phyloP scores from a whole-genome alignment of 768 basidiomycete genomes.

The Dictyophora rubrovolvata region DNA sequence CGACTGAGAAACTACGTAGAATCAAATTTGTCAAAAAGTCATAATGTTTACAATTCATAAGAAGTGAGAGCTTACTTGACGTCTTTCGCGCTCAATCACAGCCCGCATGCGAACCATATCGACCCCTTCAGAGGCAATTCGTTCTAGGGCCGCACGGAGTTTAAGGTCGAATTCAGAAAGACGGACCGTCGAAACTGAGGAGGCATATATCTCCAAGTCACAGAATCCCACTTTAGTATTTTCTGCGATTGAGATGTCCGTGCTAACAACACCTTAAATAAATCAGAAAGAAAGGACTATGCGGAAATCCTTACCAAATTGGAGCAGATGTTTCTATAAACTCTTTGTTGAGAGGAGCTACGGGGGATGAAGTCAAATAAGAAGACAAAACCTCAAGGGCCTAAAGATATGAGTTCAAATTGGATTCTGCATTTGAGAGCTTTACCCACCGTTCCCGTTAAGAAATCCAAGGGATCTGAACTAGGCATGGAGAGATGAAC shows the following conservation, averaged over 20 bases:
- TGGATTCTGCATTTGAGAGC: background rate
- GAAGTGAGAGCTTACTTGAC: slow-evolving; percentile 50
- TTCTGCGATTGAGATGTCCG: slow-evolving; percentile 78
- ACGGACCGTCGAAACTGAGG: slow-evolving; percentile 74
- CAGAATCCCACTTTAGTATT: slow-evolving; percentile 61
- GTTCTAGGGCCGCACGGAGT: slow-evolving; percentile 56
- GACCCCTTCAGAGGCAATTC: slow-evolving; percentile 63
- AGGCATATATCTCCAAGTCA: slow-evolving; percentile 67
- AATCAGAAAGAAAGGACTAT: background rate
- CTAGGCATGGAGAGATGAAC: slow-evolving; percentile 69
- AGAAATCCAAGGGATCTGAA: slow-evolving; percentile 57
- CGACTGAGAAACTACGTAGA: slow-evolving; percentile 60
- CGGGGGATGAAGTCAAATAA: slow-evolving; percentile 80
- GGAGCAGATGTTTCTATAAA: slow-evolving; percentile 88
- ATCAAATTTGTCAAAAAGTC: background rate
- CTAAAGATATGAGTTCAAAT: slow-evolving; percentile 15
- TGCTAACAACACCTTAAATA: slow-evolving; percentile 30
- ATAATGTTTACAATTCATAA: background rate
- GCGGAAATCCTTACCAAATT: slow-evolving; percentile 48
- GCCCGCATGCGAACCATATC: slow-evolving; percentile 87
- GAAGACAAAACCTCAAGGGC: slow-evolving; percentile 79
- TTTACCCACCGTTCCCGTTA: slow-evolving; percentile 56
- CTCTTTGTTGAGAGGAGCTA: slow-evolving; percentile 79
- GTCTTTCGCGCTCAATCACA: slow-evolving; percentile 79
- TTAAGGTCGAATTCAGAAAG: slow-evolving; percentile 62